A percentile compares a stretch with the other conserved stretches of the same genome.
phyloP scores from a whole-genome alignment of 768 basidiomycete genomes.

The Lentinus tigrinus region DNA sequence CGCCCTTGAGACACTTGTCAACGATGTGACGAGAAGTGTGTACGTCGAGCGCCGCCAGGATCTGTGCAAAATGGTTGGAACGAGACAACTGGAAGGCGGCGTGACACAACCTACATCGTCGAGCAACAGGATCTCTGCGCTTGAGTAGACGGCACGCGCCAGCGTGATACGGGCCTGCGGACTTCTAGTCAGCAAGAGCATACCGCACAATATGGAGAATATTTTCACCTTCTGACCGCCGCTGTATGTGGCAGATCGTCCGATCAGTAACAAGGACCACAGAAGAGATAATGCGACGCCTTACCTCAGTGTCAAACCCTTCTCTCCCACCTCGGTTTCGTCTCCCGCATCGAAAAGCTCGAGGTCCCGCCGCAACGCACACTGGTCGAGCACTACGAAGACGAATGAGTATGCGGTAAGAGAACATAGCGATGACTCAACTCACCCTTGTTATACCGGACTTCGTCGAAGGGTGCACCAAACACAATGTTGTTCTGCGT shows the following conservation, averaged over 20 bases:
- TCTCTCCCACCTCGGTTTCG: constrained; percentile 58
- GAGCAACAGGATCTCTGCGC: constrained; percentile 35
- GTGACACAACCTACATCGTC: constrained; percentile 32
- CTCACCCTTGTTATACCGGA: constrained; percentile 41
- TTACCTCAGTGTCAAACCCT: constrained; percentile 46
- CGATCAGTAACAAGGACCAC: neutral
- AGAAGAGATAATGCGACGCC: neutral
- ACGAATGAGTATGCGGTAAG: too few species aligned
- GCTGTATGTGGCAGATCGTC: constrained; percentile 14
- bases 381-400: constrained; percentile 34
- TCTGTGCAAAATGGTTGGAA: neutral
- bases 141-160: constrained; percentile 40
- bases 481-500: constrained; percentile 47
- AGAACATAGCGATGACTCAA: neutral
- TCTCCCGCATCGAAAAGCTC: constrained; percentile 49
- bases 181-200: too few species aligned
- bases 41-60: constrained; percentile 49
- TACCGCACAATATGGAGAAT: neutral
- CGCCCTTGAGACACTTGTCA: constrained; percentile 43
- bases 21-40: constrained; percentile 50
- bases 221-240: constrained; percentile 44
- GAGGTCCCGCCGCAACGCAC: constrained; percentile 45
- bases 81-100: too few species aligned
- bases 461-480: constrained; percentile 42
- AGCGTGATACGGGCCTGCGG: constrained; percentile 37